A percentile compares a stretch with the other conserved stretches of the same genome.
phyloP scores from a whole-genome alignment of 2,329 filamentous ascomycete species.

The Ophiostoma tasmaniense region DNA sequence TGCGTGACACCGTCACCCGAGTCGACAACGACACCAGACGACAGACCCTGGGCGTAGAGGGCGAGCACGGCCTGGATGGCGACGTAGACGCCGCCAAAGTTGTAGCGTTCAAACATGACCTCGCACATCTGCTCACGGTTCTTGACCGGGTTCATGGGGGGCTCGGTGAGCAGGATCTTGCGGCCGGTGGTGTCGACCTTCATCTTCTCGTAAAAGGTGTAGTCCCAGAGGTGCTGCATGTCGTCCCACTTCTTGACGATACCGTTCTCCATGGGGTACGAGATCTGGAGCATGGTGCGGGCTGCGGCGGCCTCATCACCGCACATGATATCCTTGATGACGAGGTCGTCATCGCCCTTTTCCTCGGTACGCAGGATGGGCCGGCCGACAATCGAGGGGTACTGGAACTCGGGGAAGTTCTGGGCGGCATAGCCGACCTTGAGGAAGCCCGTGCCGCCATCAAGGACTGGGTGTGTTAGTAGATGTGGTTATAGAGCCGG shows the following conservation, averaged over 20 bases:
- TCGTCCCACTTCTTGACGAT: constrained; percentile 99
- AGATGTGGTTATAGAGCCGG: background rate
- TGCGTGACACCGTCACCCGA: constrained; percentile 97
- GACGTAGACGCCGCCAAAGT: constrained; percentile 93
- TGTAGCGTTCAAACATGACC: constrained; percentile 98
- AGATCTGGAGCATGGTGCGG: constrained; percentile 95
- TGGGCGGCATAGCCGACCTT: constrained; percentile 98
- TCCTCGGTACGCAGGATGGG: constrained; percentile 97
- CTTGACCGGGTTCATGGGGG: constrained; percentile 93
- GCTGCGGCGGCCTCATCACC: constrained; percentile 95
- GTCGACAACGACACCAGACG: constrained; percentile 94
- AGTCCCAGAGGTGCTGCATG: constrained; percentile 99
- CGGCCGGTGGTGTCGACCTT: constrained; percentile 80
- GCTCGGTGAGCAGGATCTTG: constrained; percentile 71
- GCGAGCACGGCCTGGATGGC: constrained; percentile 96
- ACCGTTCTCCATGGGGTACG: constrained; percentile 99
- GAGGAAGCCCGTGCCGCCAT: constrained; percentile 98
- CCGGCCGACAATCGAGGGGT: constrained; percentile 94
- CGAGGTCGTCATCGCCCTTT: constrained; percentile 51
- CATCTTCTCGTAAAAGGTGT: constrained; percentile 97
- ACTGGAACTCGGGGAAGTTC: constrained; percentile 99
- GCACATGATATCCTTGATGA: constrained; percentile 98
- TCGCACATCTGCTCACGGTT: constrained; percentile 98
- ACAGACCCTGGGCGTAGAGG: constrained; percentile 89
- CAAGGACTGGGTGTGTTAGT: constrained; percentile 67